Evolutionary conservation across 306 rosid genomes (phyloP), one percentile per base, ranked within the genome.

Genomic region (Neltuma alba): DNA sequence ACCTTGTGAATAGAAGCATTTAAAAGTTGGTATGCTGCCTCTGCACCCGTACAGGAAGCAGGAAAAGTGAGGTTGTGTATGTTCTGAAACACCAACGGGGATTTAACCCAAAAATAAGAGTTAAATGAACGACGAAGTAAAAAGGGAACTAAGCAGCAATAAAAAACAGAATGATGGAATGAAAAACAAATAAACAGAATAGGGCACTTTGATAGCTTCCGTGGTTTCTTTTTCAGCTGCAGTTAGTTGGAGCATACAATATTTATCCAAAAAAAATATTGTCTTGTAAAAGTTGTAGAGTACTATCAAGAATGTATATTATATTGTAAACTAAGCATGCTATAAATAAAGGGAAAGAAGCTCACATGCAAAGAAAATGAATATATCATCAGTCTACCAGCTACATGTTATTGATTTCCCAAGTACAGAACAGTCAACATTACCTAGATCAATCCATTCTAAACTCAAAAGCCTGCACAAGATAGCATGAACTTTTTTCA

Each of bases 1-100:
- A 91, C 99, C 99, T 91, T 94, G 84, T 82, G 81, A 79, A 94
- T 85, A 50, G 89, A 89, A 84, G 97, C 92, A 85, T 85, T 86
- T 36, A 78, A 41, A 86, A 94, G 87, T 75, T 42, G 76, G 72
- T 85, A 79, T 60, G 84, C 83, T 63, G 86, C 88, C 77, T 85
- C 78, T 44, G 74, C 75, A 54, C 87, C 90, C 77, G 36, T 75
- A 44, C 70, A 66, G 60, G 86, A 83, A 78, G 86, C 77, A 52
- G 92, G 89, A 80, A 88, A 80, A 67, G 69, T 76, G 76, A 89
- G 88, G 75, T 79, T 58, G 85, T 94, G 93, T 84, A 92, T 85
- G 89, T 94, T 92, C 99, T 94, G 93, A 77, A 80, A 86, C 71
- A 82, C 69, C 76, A 75, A 65, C 76, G 76, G 74, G 77, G 80